phyloP scores from a whole-genome alignment of 192 early-diverging fungal genomes.

The Backusella circina region DNA sequence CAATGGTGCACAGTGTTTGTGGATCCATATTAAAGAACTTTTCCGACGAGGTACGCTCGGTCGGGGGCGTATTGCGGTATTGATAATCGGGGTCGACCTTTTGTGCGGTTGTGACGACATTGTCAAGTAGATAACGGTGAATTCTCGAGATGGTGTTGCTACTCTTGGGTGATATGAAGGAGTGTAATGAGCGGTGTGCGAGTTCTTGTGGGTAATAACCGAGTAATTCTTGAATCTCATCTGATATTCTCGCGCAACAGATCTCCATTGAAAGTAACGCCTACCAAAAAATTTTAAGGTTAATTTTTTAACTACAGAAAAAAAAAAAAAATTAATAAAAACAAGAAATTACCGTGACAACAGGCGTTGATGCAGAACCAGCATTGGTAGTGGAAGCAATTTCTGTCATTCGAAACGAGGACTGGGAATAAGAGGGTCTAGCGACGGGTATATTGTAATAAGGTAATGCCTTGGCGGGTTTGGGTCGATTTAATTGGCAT shows the following conservation, averaged over 20 bases:
- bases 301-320: neutral
- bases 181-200: constrained; percentile 42
- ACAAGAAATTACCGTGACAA: neutral
- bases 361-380: neutral
- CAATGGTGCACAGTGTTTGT: constrained; percentile 18
- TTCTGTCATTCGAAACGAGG: constrained; percentile 1
- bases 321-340: neutral
- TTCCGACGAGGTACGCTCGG: constrained; percentile 22
- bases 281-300: neutral
- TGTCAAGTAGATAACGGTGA: constrained; percentile 34
- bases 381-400: neutral
- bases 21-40: constrained; percentile 30
- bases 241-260: constrained; percentile 45
- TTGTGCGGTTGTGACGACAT: constrained; percentile 28
- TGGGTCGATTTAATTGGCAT: constrained; percentile 32
- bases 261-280: constrained; percentile 44
- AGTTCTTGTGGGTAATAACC: constrained; percentile 52
- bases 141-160: constrained; percentile 32
- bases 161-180: constrained; percentile 36
- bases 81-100: constrained; percentile 17
- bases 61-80: constrained; percentile 4
- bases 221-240: constrained; percentile 42
- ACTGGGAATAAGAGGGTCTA: neutral
- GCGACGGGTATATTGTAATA: neutral
- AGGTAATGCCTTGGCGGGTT: neutral